phyloP scores from a whole-genome alignment of 768 basidiomycete species.

The Kwoniella botswanensis region DNA sequence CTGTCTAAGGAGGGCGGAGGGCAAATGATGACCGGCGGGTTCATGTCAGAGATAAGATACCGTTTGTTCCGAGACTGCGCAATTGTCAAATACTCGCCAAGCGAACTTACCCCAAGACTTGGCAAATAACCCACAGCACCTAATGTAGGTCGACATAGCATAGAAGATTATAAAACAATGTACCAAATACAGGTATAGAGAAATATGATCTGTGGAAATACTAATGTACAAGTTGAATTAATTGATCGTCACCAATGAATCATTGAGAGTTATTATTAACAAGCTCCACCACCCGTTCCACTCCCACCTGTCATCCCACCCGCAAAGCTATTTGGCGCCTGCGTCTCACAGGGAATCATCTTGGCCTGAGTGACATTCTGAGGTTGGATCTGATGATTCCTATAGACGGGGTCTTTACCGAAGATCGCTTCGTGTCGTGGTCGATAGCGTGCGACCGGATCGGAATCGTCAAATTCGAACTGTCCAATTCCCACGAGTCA shows the following conservation, averaged over 20 bases:
- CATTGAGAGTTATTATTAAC: background rate
- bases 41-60: background rate
- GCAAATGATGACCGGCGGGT: no score
- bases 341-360: slow-evolving; percentile 1
- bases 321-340: slow-evolving; percentile 16
- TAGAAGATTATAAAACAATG: no score
- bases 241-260: no score
- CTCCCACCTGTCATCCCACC: slow-evolving; percentile 20
- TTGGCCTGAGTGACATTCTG: slow-evolving; percentile 4
- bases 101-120: no score
- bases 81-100: background rate
- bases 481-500: background rate
- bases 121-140: no score
- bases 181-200: no score
- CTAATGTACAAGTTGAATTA: no score
- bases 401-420: slow-evolving; percentile 13
- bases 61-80: background rate
- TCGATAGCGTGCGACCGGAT: slow-evolving; percentile 18
- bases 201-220: no score
- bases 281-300: slow-evolving; percentile 11
- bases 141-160: no score
- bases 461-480: slow-evolving; percentile 23
- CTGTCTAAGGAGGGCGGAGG: no score
- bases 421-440: slow-evolving; percentile 17
- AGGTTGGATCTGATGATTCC: slow-evolving; percentile 12